Evolutionary conservation across 768 basidiomycete genomes (phyloP).

Genomic region (Boletellus ananiceps): DNA sequence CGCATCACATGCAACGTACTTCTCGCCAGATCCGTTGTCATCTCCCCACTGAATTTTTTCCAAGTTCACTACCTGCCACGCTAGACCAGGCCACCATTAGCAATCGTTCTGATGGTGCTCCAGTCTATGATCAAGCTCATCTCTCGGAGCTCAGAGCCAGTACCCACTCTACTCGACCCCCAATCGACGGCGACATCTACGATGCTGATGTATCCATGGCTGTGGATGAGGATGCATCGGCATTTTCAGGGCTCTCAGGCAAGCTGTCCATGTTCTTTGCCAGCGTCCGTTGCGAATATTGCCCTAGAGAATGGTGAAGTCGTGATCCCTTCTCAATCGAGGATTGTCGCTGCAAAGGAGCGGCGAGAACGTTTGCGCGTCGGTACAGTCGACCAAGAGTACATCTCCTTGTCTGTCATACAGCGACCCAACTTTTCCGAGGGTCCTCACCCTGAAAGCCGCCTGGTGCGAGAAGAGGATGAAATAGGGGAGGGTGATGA

Average conservation of each 20-base stretch:
- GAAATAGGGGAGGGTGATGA: constrained; percentile 86
- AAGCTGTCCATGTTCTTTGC: constrained; percentile 2
- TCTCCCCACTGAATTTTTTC: constrained; percentile 7
- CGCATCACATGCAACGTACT: no score
- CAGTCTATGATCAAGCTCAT: constrained; percentile 68
- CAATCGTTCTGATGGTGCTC: constrained; percentile 40
- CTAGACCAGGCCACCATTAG: constrained; percentile 57
- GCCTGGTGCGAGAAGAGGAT: constrained; percentile 80
- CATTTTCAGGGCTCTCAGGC: constrained; percentile 31
- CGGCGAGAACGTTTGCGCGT: constrained; percentile 65
- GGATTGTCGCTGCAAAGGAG: constrained; percentile 69
- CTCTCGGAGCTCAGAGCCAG: constrained; percentile 76
- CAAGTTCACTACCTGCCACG: constrained; percentile 39
- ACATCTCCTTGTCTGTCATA: constrained; percentile 70
- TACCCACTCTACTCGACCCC: constrained; percentile 55
- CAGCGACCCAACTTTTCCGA: constrained; percentile 48
- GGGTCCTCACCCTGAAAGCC: constrained; percentile 83
- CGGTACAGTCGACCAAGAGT: constrained; percentile 56
- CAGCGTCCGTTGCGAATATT: constrained; percentile 1
- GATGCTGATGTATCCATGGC: constrained; percentile 48
- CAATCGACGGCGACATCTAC: constrained; percentile 35
- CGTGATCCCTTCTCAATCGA: constrained; percentile 64
- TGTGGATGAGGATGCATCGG: constrained; percentile 38
- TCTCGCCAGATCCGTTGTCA: neutral
- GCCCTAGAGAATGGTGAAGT: constrained; percentile 37